Evolutionary conservation across 495 filamentous ascomycete species (phyloP), one percentile per base, ranked within the genome.

Genomic region (Podospora tetraspora): DNA sequence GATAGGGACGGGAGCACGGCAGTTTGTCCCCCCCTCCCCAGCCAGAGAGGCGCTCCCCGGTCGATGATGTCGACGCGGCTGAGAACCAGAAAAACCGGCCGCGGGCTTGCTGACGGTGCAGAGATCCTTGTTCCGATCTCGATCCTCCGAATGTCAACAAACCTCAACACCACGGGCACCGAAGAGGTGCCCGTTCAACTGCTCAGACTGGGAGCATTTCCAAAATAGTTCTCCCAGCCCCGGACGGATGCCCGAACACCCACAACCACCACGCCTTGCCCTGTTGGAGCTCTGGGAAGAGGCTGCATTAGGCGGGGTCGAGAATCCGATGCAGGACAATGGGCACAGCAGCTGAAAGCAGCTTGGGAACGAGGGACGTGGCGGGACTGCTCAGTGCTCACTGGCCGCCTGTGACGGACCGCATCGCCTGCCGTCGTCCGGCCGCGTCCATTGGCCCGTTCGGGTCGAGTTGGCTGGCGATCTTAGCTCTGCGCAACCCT

Each of bases 351-450:
- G 61, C 27, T 62, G 25, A 32, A 25, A 19, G 27, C 11, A 22
- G 61, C 62, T 27, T 22, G 21, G n/a, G 62, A 13, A 52, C 59
- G n/a, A 60, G 34, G 34, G 34, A 43, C 62, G 62, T 64, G 32
- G 32, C 32, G 37, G 62, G 37, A 11, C 52, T 19, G 22, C 12
- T 52, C 52, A 23, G 19, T 12, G 23, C 59, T 56, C 25, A 67
- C 61, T 68, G 68, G 69, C 27, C 23, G 34, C 13, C 43, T 68
- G 24, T 29, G 22, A 63, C 66, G 59, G 37, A 57, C 62, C 68
- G 60, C 62, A 37, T 64, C 62, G 43, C 2, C 34, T 24, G 43
- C 12, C n/a, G 29, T 59, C 21, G 34, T 52, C 34, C 32, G 32
- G 62, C 16, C 32, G 62, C 22, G 57, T 56, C 30, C 23, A 61